Base-by-base conservation (phyloP, 225 moss, liverwort and hornwort species). In the Physcomitrium patens region DNA sequence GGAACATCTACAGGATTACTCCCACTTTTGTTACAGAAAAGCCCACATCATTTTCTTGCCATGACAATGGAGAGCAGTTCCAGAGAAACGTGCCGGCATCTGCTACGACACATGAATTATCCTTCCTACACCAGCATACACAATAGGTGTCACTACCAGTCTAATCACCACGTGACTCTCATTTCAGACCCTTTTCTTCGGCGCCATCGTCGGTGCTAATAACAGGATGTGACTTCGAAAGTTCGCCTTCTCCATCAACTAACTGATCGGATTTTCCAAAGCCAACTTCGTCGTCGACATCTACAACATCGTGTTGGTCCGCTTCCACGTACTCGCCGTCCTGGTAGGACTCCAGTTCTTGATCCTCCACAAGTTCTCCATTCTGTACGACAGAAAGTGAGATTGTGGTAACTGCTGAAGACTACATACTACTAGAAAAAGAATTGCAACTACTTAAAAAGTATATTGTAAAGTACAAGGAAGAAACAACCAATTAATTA, bases 221-320 rank as follows among this genome's bases (percentile, higher is more conserved):
- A 18, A 81, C 83, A 26, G 72, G 80, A 46, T 81, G 80, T 64
- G 86, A 79, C 54, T 91, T 89, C 63, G 80, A 59, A 81, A 91
- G 85, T 60, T 89, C 93, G 44, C 84, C 91, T 57, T 91, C 91
- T 68, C 85, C 87, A 76, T 91, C 93, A 57, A 82, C 84, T 53
- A 84, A 87, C 63, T 89, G 86, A 8, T 91, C 86, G 23, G 83
- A 63, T 55, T 83, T 83, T 27, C 77, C 86, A 59, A 80, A 83
- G 53, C 82, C 83, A 19, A 64, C 85, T 54, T 83, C 83, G 31
- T 77, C 77, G 65, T 68, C 69, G 18, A 78, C 81, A 72, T 85
- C 81, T 41, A 71, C 86, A 13, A 61, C 86, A 42, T 86, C 88
- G 41, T 78, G 81, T 3, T 68, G 78, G 19, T 58, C 84, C 50